A percentile compares a stretch with the other conserved stretches of the same genome.
Evolutionary conservation across 805 yeast species (phyloP).

Genomic region (Jamesozyma spencerorum): DNA sequence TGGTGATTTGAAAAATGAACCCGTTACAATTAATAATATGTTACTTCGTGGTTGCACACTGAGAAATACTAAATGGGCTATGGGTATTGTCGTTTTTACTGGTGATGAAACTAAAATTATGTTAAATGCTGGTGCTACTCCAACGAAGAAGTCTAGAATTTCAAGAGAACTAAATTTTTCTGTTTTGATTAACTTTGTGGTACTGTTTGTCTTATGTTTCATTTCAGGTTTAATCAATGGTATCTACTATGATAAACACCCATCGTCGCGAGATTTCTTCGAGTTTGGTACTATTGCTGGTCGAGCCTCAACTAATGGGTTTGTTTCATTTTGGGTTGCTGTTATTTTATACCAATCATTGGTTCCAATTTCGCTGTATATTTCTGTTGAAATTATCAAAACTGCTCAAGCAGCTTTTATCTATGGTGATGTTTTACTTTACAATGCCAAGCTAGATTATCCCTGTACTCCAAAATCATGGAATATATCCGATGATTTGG

Average conservation of each 20-base stretch:
- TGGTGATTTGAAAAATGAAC: constrained; percentile 38
- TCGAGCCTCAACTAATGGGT: constrained; percentile 56
- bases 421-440: constrained; percentile 64
- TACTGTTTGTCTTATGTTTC: constrained; percentile 60
- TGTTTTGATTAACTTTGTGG: constrained; percentile 54
- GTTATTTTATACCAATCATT: constrained; percentile 67
- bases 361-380: constrained; percentile 76
- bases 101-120: constrained; percentile 75
- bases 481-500: constrained; percentile 79
- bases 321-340: constrained; percentile 66
- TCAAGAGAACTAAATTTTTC: constrained; percentile 63
- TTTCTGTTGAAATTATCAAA: constrained; percentile 73
- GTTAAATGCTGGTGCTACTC: constrained; percentile 73
- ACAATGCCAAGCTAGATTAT: constrained; percentile 57
- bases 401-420: constrained; percentile 77
- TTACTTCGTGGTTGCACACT: constrained; percentile 68
- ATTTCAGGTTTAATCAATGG: constrained; percentile 67
- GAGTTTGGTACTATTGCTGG: constrained; percentile 67
- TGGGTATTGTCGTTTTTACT: constrained; percentile 68
- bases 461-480: constrained; percentile 81
- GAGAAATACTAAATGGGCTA: constrained; percentile 75
- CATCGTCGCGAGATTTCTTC: constrained; percentile 49
- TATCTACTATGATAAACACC: constrained; percentile 40
- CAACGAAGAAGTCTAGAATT: constrained; percentile 66
- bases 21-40: constrained; percentile 60